Percentiles rank a stretch among this genome's conserved stretches.
phyloP scores from a whole-genome alignment of 139 green algal species.

The Desmodesmus armatus region DNA sequence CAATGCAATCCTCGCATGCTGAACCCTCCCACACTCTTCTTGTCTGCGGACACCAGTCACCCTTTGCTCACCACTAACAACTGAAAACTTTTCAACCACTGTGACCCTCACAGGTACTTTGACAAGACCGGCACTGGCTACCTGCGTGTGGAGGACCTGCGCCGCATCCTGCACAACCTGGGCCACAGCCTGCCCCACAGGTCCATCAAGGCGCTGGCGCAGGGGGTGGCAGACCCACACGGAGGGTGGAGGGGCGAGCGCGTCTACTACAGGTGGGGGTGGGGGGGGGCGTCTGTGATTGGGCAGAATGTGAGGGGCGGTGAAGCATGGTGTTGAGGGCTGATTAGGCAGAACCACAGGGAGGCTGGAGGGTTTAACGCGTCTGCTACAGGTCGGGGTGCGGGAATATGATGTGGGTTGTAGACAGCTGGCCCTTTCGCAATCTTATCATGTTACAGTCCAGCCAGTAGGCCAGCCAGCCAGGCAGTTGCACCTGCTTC shows the following conservation, averaged over 20 bases:
- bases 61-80: neutral
- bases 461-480: neutral
- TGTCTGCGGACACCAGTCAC: no score
- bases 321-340: neutral
- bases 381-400: neutral
- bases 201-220: constrained; percentile 23
- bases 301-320: neutral
- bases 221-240: constrained; percentile 16
- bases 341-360: neutral
- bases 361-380: neutral
- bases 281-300: no score
- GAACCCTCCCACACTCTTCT: no score
- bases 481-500: neutral
- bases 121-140: constrained; percentile 70
- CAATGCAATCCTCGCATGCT: no score
- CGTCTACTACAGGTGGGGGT: constrained; percentile 31
- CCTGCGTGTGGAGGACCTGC: constrained; percentile 76
- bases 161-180: constrained; percentile 68
- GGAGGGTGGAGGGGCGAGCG: constrained; percentile 29
- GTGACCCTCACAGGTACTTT: constrained; percentile 67
- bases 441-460: neutral
- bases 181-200: constrained; percentile 66
- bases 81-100: neutral
- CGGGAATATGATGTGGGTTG: neutral
- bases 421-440: neutral